These are phyloP conservation scores for Balakata baccata DNA, from an alignment of 345 rosid species.

Conservation along the genomic window DNA sequence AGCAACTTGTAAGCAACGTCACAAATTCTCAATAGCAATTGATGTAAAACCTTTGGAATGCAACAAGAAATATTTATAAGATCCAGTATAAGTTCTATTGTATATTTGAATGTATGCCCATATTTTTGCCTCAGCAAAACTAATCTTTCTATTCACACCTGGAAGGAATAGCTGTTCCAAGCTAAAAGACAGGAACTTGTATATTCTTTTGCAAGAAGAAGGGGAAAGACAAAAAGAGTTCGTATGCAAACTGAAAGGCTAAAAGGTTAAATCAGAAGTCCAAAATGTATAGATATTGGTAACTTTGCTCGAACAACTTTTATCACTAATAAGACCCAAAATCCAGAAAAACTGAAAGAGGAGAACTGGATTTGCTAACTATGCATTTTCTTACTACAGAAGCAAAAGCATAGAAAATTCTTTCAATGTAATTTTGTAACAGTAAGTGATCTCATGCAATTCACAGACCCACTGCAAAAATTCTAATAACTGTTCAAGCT, in stretches of 20 bases:
- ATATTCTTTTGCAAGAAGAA: background rate
- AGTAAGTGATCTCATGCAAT: background rate
- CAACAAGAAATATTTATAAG: background rate
- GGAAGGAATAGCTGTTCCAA: background rate
- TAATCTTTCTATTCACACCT: background rate
- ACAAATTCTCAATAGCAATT: background rate
- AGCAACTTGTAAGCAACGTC: background rate
- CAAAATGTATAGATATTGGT: background rate
- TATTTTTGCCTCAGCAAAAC: background rate
- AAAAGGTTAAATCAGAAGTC: background rate
- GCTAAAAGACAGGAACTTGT: background rate
- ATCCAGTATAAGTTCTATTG: background rate
- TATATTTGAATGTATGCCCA: background rate
- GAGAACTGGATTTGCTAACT: background rate
- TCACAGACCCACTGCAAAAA: background rate
- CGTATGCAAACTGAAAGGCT: no score
- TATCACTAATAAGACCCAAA: background rate
- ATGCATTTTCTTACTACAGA: background rate
- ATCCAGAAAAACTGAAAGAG: background rate
- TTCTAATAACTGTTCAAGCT: background rate
- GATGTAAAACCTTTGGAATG: background rate
- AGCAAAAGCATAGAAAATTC: background rate
- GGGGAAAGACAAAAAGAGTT: no score
- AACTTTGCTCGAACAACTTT: background rate
- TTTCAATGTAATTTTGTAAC: no score